Evolutionary conservation across 768 basidiomycete genomes (phyloP).

Genomic region (Tephrocybe sp.): DNA sequence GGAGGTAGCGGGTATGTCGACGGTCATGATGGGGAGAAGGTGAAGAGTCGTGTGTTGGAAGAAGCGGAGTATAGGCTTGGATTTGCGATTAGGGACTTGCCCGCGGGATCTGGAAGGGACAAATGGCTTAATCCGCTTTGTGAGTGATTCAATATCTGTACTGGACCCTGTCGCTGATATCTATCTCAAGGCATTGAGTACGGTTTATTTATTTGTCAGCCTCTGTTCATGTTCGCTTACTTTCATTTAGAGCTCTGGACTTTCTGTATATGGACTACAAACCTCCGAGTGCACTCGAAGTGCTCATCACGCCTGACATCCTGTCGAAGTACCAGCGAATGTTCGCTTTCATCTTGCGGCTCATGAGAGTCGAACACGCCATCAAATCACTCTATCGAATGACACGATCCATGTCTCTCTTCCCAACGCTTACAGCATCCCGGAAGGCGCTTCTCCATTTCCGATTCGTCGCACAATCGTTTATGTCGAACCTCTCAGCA

Average conservation of each 20-base stretch:
- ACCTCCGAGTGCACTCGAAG: conserved; percentile 74
- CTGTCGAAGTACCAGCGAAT: conserved; percentile 85
- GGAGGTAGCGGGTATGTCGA: conserved; percentile 17
- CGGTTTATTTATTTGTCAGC: conserved; percentile 17
- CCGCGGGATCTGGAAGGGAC: conserved; percentile 58
- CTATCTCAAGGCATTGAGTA: conserved; percentile 47
- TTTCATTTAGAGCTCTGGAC: conserved; percentile 65
- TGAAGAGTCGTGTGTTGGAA: conserved; percentile 32
- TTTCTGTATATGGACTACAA: conserved; percentile 90
- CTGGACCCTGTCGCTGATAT: neutral
- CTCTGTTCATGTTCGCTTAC: neutral
- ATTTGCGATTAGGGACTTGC: conserved; percentile 79
- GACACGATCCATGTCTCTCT: conserved; percentile 48
- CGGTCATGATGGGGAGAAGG: conserved; percentile 15
- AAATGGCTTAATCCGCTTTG: conserved; percentile 83
- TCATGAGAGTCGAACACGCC: conserved; percentile 76
- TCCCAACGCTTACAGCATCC: conserved; percentile 53
- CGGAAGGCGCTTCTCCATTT: conserved; percentile 61
- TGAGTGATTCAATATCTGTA: conserved; percentile 38
- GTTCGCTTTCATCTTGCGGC: conserved; percentile 74
- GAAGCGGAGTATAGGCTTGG: conserved; percentile 78
- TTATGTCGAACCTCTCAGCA: conserved; percentile 61
- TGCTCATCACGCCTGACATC: conserved; percentile 66
- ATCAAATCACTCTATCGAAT: conserved; percentile 64
- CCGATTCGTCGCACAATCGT: conserved; percentile 70